phyloP scores from a whole-genome alignment of 192 early-diverging fungal species.

The Chytriomyces confervae region DNA sequence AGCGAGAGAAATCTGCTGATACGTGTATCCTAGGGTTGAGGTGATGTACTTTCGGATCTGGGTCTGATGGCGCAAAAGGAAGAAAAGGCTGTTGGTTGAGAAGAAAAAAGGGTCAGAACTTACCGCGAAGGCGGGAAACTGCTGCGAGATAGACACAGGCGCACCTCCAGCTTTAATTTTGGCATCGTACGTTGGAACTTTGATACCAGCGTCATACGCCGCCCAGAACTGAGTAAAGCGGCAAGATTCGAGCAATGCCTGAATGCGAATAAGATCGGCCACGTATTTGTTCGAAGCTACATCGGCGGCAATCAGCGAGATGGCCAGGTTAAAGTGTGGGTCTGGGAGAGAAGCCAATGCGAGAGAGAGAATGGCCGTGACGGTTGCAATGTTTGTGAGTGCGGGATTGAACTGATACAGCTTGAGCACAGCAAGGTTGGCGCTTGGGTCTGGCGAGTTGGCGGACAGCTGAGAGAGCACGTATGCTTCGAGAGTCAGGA shows the following conservation, averaged over 20 bases:
- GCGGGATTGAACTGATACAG: conserved; percentile 94
- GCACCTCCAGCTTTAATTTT: conserved; percentile 43
- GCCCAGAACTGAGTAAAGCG: conserved; percentile 43
- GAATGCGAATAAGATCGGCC: conserved; percentile 68
- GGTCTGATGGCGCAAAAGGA: conserved; percentile 37
- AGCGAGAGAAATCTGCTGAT: conserved; percentile 76
- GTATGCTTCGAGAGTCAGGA: conserved; percentile 82
- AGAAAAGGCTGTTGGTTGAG: conserved; percentile 52
- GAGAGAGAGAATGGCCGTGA: conserved; percentile 80
- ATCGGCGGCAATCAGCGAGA: conserved; percentile 83
- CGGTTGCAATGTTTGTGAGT: conserved; percentile 70
- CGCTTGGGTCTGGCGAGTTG: conserved; percentile 82
- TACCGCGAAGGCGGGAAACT: conserved; percentile 18
- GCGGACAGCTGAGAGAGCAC: conserved; percentile 78
- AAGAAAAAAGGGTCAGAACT: background rate
- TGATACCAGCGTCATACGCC: conserved; percentile 21
- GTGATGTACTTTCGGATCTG: conserved; percentile 78
- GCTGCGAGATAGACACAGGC: conserved; percentile 59
- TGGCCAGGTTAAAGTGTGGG: conserved; percentile 89
- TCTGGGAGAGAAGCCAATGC: conserved; percentile 82
- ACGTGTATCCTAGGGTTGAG: conserved; percentile 74
- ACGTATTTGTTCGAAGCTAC: conserved; percentile 59
- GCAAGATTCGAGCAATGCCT: conserved; percentile 76
- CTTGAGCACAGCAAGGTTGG: conserved; percentile 90
- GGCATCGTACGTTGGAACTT: conserved; percentile 44